Conservation (phyloP, 2,329 filamentous ascomycete genomes). For the Sclerotinia glacialis region DNA sequence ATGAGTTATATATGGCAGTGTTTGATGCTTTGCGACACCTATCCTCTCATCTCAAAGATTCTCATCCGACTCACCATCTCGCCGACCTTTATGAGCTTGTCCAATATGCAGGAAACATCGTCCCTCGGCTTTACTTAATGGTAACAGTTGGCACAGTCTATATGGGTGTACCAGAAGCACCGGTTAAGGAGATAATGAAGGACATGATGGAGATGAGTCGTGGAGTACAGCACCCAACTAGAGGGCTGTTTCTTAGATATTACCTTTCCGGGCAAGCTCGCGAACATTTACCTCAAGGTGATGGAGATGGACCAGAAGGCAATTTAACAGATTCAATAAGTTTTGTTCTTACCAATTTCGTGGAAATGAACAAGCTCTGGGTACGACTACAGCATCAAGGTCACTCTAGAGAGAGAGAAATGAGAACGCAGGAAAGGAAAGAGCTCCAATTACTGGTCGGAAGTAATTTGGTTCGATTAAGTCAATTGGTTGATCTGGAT, state of each 20-base stretch:
- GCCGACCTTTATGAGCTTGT: conserved; percentile 97
- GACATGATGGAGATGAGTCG: conserved; percentile 99
- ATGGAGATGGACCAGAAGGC: conserved; percentile 86
- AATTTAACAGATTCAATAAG: conserved; percentile 97
- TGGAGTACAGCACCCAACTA: conserved; percentile 93
- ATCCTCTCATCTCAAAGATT: conserved; percentile 93
- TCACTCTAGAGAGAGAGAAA: conserved; percentile 89
- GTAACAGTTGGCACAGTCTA: conserved; percentile 98
- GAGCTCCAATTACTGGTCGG: conserved; percentile 94
- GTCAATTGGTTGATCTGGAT: conserved; percentile 91
- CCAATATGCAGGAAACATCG: conserved; percentile 96
- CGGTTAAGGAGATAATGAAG: conserved; percentile 99
- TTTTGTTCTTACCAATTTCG: conserved; percentile 97
- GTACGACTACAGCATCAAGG: conserved; percentile 96
- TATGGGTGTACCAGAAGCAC: conserved; percentile 97
- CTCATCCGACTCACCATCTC: conserved; percentile 95
- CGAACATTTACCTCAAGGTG: conserved; percentile 78
- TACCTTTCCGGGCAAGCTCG: conserved; percentile 93
- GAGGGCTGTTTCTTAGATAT: conserved; percentile 91
- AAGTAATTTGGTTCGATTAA: conserved; percentile 91
- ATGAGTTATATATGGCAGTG: conserved; percentile 98
- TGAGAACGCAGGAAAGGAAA: conserved; percentile 89
- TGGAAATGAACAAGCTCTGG: conserved; percentile 99
- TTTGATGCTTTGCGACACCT: conserved; percentile 97
- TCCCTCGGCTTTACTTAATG: conserved; percentile 96